Conservation (phyloP, 2,329 filamentous ascomycete genomes). For the Chaetomium sp. region DNA sequence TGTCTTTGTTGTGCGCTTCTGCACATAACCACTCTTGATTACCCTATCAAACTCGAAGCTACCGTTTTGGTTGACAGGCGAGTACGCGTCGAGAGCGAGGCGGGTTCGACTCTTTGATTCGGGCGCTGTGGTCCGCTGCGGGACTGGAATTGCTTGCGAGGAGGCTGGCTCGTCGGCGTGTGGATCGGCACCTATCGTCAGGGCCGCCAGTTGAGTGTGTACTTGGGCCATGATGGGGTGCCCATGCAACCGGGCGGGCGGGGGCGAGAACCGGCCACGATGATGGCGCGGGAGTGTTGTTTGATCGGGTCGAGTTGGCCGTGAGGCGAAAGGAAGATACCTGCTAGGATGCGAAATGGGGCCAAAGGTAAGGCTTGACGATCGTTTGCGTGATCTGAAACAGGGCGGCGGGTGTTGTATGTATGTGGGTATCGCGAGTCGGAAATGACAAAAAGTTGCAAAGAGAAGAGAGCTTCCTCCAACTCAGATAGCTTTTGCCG, state of each 20-base stretch:
- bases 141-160: constrained; percentile 22
- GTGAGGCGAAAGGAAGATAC: constrained; percentile 5
- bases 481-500: too few species aligned
- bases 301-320: neutral
- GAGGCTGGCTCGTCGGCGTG: constrained; percentile 14
- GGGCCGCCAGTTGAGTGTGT: constrained; percentile 20
- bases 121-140: constrained; percentile 25
- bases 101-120: constrained; percentile 36
- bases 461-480: too few species aligned
- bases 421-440: too few species aligned
- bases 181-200: constrained; percentile 18
- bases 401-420: too few species aligned
- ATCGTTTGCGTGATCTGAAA: neutral
- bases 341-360: neutral
- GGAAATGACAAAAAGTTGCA: too few species aligned
- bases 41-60: constrained; percentile 95
- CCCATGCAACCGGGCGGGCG: constrained; percentile 6
- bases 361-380: neutral
- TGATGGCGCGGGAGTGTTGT: neutral
- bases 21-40: constrained; percentile 78
- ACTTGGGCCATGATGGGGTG: constrained; percentile 19
- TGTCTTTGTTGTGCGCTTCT: constrained; percentile 87
- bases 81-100: constrained; percentile 59
- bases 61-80: constrained; percentile 87
- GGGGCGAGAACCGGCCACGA: neutral